These are phyloP conservation scores for Perkinsus chesapeaki DNA, from an alignment of 169 alveolate genomes.

Conservation along the genomic window DNA sequence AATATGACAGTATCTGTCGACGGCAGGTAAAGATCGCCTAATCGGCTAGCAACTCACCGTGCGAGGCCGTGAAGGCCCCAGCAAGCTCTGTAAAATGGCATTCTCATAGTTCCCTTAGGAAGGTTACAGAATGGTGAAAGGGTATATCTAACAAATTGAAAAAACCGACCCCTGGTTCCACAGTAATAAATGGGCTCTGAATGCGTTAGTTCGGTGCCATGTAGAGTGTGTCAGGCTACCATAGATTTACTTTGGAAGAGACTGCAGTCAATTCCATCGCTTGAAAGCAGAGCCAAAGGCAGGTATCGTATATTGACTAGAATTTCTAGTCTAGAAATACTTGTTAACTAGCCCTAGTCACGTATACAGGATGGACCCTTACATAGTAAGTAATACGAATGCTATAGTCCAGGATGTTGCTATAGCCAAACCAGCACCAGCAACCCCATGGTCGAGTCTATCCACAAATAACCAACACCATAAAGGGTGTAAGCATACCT, in stretches of 20 bases:
- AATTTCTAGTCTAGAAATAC: background rate
- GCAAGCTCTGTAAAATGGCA: background rate
- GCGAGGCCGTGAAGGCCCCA: background rate
- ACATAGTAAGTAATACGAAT: background rate
- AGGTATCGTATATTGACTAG: background rate
- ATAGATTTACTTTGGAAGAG: no score
- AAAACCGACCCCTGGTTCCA: no score
- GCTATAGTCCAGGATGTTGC: background rate
- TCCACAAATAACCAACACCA: background rate
- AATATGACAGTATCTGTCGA: background rate
- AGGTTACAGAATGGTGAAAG: background rate
- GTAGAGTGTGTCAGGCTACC: no score
- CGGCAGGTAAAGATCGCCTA: background rate
- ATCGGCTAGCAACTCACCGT: background rate
- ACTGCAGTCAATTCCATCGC: no score
- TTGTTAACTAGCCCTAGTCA: background rate
- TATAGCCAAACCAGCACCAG: background rate
- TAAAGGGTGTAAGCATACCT: background rate
- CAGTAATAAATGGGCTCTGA: no score
- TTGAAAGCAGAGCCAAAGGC: background rate
- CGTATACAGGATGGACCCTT: background rate
- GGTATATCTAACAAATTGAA: background rate
- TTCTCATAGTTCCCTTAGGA: background rate
- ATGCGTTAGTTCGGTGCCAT: no score
- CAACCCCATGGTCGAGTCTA: background rate